These are phyloP conservation scores for Starmerella floris DNA, from an alignment of 805 yeast species.

Conservation along the genomic window DNA sequence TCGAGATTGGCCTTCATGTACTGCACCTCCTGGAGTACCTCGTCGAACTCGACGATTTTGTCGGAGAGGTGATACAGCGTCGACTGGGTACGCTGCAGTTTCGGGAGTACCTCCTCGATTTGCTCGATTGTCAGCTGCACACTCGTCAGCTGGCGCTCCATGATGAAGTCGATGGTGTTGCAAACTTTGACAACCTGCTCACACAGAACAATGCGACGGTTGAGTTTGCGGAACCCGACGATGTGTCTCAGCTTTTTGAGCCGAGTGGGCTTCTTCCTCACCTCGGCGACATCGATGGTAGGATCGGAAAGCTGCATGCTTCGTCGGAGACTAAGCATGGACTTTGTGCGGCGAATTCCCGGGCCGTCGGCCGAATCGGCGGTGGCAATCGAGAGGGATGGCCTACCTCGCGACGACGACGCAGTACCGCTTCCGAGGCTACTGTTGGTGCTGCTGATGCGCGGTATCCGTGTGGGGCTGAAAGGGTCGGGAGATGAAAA, in stretches of 20 bases:
- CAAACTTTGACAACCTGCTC: not conserved
- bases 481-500: too few species aligned
- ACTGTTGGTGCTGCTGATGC: too few species aligned
- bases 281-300: too few species aligned
- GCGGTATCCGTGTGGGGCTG: too few species aligned
- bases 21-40: slow-evolving; percentile 6
- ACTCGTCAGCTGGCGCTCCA: not conserved
- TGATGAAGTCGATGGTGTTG: not conserved
- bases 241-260: slow-evolving; percentile 3
- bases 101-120: slow-evolving; percentile 6
- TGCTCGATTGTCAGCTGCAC: slow-evolving; percentile 2
- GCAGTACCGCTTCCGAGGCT: too few species aligned
- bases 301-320: too few species aligned
- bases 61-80: slow-evolving; percentile 6
- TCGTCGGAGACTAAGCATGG: too few species aligned
- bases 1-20: slow-evolving; percentile 13
- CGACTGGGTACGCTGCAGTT: slow-evolving; percentile 5
- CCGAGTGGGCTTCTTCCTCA: too few species aligned
- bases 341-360: too few species aligned
- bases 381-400: too few species aligned
- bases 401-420: too few species aligned
- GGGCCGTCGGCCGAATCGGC: too few species aligned
- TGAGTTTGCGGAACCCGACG: slow-evolving; percentile 12
- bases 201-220: not conserved
- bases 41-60: slow-evolving; percentile 1